Evolutionary conservation across 148 eudicot species (phyloP).

Genomic region (Mesembryanthemum crystallinum): DNA sequence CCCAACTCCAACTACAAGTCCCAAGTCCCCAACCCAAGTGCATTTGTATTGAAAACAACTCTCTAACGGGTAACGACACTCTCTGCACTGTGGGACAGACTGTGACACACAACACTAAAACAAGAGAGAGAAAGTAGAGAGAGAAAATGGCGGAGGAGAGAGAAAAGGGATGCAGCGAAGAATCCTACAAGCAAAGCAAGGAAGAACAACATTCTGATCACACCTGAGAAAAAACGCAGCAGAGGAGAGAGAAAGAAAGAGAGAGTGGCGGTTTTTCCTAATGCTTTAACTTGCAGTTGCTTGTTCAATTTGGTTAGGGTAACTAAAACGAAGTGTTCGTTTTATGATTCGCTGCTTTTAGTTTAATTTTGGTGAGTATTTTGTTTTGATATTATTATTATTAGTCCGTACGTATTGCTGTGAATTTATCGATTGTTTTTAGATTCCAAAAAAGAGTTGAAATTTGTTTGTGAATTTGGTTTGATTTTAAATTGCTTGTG

Average conservation of each 20-base stretch:
- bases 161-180: not conserved
- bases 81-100: not conserved
- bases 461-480: no score
- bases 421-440: not conserved
- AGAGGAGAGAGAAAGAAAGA: no score
- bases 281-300: not conserved
- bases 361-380: not conserved
- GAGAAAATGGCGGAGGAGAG: no score
- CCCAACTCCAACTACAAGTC: not conserved
- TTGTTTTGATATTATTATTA: not conserved
- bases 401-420: no score
- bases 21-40: no score
- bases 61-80: constrained; percentile 2
- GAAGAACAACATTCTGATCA: constrained; percentile 1
- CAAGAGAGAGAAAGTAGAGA: not conserved
- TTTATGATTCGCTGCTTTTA: no score
- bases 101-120: not conserved
- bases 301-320: not conserved
- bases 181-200: constrained; percentile 10
- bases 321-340: no score
- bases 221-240: not conserved
- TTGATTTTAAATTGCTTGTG: no score
- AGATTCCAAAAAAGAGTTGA: not conserved
- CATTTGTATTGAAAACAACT: not conserved
- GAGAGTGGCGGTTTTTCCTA: not conserved